These are phyloP conservation scores for Trichoderma sp. DNA, from an alignment of 2,329 filamentous ascomycete species.

Conservation along the genomic window DNA sequence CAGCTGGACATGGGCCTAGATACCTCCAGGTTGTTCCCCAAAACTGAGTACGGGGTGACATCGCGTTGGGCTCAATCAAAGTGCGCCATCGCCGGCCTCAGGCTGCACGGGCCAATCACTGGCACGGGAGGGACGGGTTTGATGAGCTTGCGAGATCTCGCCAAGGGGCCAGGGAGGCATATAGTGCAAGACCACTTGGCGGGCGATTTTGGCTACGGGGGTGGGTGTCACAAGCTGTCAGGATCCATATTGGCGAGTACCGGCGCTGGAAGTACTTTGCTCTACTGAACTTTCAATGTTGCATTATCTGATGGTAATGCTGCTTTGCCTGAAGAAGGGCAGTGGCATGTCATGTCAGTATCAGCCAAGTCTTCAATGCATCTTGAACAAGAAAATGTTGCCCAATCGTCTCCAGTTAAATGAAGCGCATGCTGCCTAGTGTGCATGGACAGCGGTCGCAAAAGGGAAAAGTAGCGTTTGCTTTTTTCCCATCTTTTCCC, in stretches of 20 bases:
- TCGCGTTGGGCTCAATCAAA: slow-evolving; percentile 20
- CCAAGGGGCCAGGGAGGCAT: not conserved
- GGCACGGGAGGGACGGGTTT: not conserved
- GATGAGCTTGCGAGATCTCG: slow-evolving; percentile 15
- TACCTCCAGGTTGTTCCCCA: not conserved
- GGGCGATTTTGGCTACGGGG: not conserved
- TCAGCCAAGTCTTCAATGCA: not conserved
- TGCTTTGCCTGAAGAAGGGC: not conserved
- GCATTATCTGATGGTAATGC: not conserved
- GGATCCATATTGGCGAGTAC: not conserved
- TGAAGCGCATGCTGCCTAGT: not conserved
- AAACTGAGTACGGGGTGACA: slow-evolving; percentile 2
- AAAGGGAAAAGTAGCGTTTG: not conserved
- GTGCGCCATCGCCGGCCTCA: slow-evolving; percentile 23
- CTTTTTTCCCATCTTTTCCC: not conserved
- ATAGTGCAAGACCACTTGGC: slow-evolving; percentile 1
- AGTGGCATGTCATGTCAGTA: not conserved
- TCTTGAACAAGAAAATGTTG: not conserved
- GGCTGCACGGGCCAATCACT: slow-evolving; percentile 18
- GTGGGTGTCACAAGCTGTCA: not conserved
- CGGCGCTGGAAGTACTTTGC: not conserved
- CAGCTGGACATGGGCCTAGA: slow-evolving; percentile 9
- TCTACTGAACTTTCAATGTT: not conserved
- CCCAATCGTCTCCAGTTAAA: slow-evolving; percentile 1
- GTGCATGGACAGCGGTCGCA: not conserved